phyloP scores from a whole-genome alignment of 1,284 basidiomycete genomes.

The Apiotrichum montevideense region DNA sequence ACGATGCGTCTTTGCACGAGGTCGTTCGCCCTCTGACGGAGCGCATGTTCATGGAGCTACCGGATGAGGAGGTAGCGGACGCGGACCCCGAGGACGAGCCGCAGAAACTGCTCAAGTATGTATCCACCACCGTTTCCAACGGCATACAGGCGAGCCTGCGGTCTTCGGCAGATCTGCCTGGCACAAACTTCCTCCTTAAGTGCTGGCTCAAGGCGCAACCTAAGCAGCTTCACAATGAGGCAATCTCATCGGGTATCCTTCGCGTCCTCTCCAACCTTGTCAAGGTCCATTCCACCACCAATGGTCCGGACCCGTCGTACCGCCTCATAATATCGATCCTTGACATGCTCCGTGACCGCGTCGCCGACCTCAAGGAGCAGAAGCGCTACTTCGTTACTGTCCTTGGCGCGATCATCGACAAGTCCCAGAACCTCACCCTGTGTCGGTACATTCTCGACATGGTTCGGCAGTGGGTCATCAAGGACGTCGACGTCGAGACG shows the following conservation, averaged over 20 bases:
- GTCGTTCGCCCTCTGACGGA: constrained; percentile 78
- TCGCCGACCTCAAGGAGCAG: constrained; percentile 53
- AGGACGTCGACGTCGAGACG: constrained; percentile 52
- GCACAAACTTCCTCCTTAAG: constrained; percentile 78
- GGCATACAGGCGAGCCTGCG: constrained; percentile 48
- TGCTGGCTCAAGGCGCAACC: constrained; percentile 79
- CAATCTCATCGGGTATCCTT: constrained; percentile 68
- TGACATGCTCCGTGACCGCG: constrained; percentile 51
- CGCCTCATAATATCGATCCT: constrained; percentile 52
- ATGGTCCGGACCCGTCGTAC: constrained; percentile 40
- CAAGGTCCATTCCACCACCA: constrained; percentile 75
- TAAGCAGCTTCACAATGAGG: constrained; percentile 66
- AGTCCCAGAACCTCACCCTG: constrained; percentile 75
- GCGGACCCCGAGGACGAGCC: constrained; percentile 59
- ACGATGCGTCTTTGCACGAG: constrained; percentile 70
- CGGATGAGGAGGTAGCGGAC: constrained; percentile 63
- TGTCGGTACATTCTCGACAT: constrained; percentile 84
- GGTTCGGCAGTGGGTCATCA: constrained; percentile 79
- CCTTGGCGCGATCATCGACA: constrained; percentile 79
- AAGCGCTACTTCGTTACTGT: constrained; percentile 63
- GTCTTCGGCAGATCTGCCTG: constrained; percentile 54
- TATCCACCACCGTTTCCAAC: constrained; percentile 72
- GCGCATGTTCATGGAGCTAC: constrained; percentile 74
- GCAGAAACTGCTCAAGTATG: constrained; percentile 71
- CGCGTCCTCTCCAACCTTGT: constrained; percentile 79